Evolutionary conservation across 169 alveolate genomes (phyloP).

Genomic region (Toxoplasma gondii): DNA sequence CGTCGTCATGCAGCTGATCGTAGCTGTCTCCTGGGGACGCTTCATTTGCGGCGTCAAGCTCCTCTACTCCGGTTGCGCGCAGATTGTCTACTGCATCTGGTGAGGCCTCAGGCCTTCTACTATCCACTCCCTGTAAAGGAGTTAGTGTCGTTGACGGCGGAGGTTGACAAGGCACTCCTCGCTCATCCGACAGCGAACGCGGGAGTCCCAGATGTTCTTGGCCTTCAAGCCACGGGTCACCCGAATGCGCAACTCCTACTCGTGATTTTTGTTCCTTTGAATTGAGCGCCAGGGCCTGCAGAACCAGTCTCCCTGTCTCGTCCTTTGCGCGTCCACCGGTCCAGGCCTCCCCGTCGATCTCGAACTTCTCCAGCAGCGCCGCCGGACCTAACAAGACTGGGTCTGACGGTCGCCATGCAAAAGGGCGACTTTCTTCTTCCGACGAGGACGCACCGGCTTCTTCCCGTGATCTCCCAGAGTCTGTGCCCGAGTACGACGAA

Average conservation of each 20-base stretch:
- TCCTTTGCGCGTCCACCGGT: not conserved
- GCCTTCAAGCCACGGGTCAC: too few species aligned
- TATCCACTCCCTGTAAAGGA: not conserved
- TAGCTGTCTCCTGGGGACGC: too few species aligned
- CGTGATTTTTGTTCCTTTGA: not conserved
- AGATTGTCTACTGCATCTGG: too few species aligned
- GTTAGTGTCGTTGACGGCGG: not conserved
- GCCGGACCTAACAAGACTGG: not conserved
- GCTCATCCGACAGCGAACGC: too few species aligned
- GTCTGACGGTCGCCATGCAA: not conserved
- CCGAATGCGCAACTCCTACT: too few species aligned
- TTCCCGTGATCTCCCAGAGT: not conserved
- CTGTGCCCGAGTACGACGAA: not conserved
- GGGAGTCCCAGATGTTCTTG: not conserved
- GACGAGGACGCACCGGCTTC: not conserved
- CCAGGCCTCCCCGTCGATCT: conserved; percentile 26
- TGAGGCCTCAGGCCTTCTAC: not conserved
- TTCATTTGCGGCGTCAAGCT: too few species aligned
- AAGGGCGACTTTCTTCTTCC: not conserved
- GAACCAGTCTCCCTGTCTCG: not conserved
- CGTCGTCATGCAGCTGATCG: too few species aligned
- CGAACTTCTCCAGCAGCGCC: not conserved
- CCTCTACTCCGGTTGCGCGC: too few species aligned
- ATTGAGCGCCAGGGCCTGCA: not conserved
- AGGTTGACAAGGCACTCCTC: not conserved